Conservation (phyloP, 768 basidiomycete species). For the Lactifluus hygrophoroides region DNA sequence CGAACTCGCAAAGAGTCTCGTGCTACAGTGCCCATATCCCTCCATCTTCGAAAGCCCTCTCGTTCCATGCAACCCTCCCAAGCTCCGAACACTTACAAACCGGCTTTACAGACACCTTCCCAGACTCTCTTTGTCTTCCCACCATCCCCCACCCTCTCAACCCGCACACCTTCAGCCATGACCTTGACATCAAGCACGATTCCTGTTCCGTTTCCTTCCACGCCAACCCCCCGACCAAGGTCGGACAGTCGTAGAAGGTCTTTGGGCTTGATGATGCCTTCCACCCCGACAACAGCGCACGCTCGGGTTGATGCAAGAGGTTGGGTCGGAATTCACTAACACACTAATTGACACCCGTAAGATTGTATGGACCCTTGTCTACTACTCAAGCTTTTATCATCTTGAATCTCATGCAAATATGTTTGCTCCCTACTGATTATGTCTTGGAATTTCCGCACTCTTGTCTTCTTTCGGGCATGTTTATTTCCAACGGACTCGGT, state of each 20-base stretch:
- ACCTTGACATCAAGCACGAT: constrained; percentile 60
- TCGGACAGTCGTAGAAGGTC: constrained; percentile 60
- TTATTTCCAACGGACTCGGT: constrained; percentile 17
- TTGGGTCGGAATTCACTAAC: constrained; percentile 51
- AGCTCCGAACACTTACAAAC: constrained; percentile 22
- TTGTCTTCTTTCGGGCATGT: background rate
- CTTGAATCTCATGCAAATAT: background rate
- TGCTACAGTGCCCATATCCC: constrained; percentile 47
- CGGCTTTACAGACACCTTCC: constrained; percentile 45
- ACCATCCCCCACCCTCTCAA: constrained; percentile 54
- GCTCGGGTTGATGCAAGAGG: constrained; percentile 79
- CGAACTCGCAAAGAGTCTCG: constrained; percentile 48
- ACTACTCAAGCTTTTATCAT: background rate
- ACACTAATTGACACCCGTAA: background rate
- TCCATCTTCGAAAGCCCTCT: constrained; percentile 35
- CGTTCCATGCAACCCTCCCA: constrained; percentile 20
- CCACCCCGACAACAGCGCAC: constrained; percentile 72
- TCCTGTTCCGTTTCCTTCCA: constrained; percentile 46
- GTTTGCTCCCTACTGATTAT: background rate
- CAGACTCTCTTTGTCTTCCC: constrained; percentile 86
- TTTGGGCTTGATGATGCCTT: constrained; percentile 56
- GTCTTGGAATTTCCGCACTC: background rate
- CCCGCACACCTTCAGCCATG: constrained; percentile 72
- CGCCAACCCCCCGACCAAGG: constrained; percentile 59
- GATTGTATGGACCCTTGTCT: background rate